phyloP scores from a whole-genome alignment of 2,329 filamentous ascomycete species.

The Fusarium sp. region DNA sequence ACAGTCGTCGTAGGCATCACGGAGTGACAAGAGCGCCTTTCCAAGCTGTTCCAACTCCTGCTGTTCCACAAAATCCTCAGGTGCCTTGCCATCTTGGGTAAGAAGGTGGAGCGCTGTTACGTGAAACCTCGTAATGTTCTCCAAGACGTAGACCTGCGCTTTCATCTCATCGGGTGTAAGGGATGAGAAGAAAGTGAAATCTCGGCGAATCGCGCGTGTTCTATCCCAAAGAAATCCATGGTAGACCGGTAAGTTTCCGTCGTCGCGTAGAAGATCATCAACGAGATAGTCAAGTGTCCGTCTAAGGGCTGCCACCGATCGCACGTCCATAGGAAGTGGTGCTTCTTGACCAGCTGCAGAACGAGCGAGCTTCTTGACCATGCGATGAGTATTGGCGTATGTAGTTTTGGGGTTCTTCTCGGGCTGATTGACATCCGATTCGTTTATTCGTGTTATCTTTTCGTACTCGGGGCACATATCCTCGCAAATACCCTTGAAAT shows the following conservation, averaged over 20 bases:
- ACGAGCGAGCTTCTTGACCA: slow-evolving; percentile 77
- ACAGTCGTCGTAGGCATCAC: slow-evolving; percentile 76
- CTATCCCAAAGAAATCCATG: slow-evolving; percentile 78
- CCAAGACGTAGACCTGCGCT: slow-evolving; percentile 72
- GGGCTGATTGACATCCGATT: slow-evolving; percentile 68
- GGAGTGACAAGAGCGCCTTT: slow-evolving; percentile 74
- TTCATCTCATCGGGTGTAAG: slow-evolving; percentile 69
- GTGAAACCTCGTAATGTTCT: slow-evolving; percentile 76
- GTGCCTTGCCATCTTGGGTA: slow-evolving; percentile 66
- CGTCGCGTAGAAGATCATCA: slow-evolving; percentile 67
- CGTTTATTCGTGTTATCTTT: slow-evolving; percentile 72
- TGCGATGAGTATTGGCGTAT: slow-evolving; percentile 64
- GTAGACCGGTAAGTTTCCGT: slow-evolving; percentile 66
- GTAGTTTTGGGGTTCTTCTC: slow-evolving; percentile 64
- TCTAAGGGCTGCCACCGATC: slow-evolving; percentile 70
- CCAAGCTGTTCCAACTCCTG: slow-evolving; percentile 77
- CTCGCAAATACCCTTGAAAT: slow-evolving; percentile 76
- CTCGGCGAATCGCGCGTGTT: slow-evolving; percentile 75
- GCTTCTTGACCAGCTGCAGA: slow-evolving; percentile 77
- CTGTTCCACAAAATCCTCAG: slow-evolving; percentile 74
- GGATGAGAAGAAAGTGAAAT: slow-evolving; percentile 76
- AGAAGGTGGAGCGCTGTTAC: slow-evolving; percentile 74
- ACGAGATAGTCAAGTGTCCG: slow-evolving; percentile 74
- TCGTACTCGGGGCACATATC: slow-evolving; percentile 79
- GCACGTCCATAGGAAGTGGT: slow-evolving; percentile 76